These are phyloP conservation scores for Melastoma candidum DNA, from an alignment of 441 rosid species.

Conservation along the genomic window DNA sequence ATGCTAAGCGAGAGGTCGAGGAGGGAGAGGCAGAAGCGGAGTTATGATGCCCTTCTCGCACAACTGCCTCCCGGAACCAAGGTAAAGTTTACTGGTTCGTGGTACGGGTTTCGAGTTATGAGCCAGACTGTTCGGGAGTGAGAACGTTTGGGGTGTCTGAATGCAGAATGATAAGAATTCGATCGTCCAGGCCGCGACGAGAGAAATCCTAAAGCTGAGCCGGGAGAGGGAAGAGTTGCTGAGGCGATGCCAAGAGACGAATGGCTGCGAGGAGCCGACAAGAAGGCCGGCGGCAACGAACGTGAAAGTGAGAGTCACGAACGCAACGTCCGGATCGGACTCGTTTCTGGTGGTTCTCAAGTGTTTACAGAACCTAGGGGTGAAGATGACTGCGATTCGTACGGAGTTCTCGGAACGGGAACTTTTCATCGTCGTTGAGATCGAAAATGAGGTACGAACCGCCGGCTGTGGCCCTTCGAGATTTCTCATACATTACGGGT, in stretches of 20 bases:
- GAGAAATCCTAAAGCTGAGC: conserved; percentile 29
- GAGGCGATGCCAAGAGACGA: conserved; percentile 23
- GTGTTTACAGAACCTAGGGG: conserved; percentile 27
- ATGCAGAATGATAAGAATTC: conserved; percentile 47
- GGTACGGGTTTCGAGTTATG: not conserved
- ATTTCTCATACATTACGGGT: not conserved
- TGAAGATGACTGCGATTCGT: conserved; percentile 21
- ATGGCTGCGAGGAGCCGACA: conserved; percentile 6
- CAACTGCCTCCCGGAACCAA: conserved; percentile 36
- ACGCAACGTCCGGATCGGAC: conserved; percentile 40
- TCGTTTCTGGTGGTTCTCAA: conserved; percentile 40
- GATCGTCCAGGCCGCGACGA: conserved; percentile 26
- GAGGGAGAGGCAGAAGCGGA: conserved; percentile 45
- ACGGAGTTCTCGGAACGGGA: conserved; percentile 26
- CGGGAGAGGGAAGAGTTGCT: conserved; percentile 25
- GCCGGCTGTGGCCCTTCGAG: not conserved
- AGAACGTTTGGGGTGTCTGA: no score
- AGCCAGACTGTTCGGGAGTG: no score
- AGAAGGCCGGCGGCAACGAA: conserved; percentile 12
- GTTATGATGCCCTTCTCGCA: conserved; percentile 38
- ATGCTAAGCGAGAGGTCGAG: conserved; percentile 51
- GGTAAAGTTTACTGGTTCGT: conserved; percentile 19
- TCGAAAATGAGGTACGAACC: conserved; percentile 24
- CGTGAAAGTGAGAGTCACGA: conserved; percentile 23
- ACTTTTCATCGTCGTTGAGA: conserved; percentile 26